Evolutionary conservation across 169 alveolate species (phyloP).

Genomic region (Eimeria zaria): DNA sequence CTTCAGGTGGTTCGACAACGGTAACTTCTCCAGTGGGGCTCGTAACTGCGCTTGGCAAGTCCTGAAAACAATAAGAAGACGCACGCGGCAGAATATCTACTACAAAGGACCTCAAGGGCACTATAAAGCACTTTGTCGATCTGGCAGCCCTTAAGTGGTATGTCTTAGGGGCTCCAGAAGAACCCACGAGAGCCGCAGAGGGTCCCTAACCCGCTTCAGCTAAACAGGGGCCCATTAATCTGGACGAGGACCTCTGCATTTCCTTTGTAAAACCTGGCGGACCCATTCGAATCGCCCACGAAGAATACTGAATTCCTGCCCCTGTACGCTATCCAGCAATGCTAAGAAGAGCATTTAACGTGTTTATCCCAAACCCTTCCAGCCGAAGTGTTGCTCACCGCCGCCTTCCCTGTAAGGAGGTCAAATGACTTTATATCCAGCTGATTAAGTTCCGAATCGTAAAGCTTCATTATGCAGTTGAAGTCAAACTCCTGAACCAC

Average conservation of each 20-base stretch:
- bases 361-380: neutral
- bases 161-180: neutral
- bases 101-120: neutral
- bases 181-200: neutral
- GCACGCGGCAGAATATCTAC: neutral
- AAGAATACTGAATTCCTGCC: neutral
- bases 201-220: constrained; percentile 1
- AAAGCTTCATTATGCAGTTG: constrained; percentile 69
- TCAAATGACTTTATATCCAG: constrained; percentile 67
- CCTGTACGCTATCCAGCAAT: neutral
- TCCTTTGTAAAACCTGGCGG: neutral
- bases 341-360: neutral
- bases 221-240: neutral
- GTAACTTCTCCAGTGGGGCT: constrained; percentile 69
- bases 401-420: constrained; percentile 63
- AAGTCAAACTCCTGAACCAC: constrained; percentile 69
- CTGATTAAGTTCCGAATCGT: constrained; percentile 67
- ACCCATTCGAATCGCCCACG: neutral
- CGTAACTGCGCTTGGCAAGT: constrained; percentile 58
- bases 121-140: neutral
- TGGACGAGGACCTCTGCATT: neutral
- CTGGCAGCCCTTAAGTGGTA: neutral
- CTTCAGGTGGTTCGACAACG: constrained; percentile 59
- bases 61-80: neutral
- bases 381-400: neutral